These are phyloP conservation scores for Eucalyptus viminalis DNA, from an alignment of 345 rosid species.

Conservation along the genomic window DNA sequence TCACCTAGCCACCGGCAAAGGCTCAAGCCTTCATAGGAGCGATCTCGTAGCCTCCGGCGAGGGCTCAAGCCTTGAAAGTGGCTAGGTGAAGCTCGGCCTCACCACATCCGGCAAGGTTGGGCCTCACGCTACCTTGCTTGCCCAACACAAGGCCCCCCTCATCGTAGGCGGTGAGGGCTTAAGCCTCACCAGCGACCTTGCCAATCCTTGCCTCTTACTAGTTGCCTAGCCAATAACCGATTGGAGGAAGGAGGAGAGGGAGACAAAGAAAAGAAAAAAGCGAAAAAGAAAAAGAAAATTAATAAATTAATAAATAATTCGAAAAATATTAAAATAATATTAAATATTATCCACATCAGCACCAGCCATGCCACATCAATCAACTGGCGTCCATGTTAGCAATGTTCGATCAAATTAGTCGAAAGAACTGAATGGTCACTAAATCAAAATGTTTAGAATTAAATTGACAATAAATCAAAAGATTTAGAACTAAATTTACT, in stretches of 20 bases:
- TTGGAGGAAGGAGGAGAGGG: fast-evolving
- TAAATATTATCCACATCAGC: fast-evolving
- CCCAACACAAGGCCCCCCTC: too few relatives aligned
- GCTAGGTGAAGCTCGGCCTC: fast-evolving
- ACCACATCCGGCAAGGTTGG: fast-evolving
- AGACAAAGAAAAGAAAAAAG: too few relatives aligned
- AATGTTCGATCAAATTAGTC: fast-evolving
- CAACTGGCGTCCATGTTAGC: fast-evolving
- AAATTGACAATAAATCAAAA: too few relatives aligned
- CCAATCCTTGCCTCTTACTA: too few relatives aligned
- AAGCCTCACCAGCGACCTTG: fast-evolving
- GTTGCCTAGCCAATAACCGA: fast-evolving
- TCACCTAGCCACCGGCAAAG: fast-evolving
- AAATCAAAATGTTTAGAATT: fast-evolving
- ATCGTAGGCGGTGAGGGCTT: fast-evolving
- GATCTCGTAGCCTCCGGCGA: fast-evolving
- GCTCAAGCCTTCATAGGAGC: fast-evolving
- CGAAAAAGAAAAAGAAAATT: too few relatives aligned
- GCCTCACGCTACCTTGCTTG: fast-evolving
- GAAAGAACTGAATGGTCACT: fast-evolving
- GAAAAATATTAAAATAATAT: too few relatives aligned
- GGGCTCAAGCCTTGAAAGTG: too few relatives aligned
- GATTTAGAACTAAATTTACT: too few relatives aligned
- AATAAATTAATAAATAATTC: too few relatives aligned
- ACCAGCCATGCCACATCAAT: fast-evolving